These are phyloP conservation scores for Fraxinus sp. DNA, from an alignment of 305 asterid species.

Conservation along the genomic window DNA sequence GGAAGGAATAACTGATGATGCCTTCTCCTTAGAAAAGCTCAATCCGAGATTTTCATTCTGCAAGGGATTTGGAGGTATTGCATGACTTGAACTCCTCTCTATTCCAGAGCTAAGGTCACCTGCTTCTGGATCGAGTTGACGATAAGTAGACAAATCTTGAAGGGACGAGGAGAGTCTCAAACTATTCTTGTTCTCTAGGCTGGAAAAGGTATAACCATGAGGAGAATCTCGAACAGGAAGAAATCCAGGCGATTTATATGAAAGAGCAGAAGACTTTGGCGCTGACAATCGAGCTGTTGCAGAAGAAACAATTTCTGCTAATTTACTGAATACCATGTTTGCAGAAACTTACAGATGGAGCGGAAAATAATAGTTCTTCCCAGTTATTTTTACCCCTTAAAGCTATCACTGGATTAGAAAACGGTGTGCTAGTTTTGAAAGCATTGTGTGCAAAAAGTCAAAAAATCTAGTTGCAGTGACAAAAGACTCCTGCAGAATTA, in stretches of 20 bases:
- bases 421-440: not conserved
- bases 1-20: slow-evolving; percentile 35
- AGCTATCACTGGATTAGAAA: slow-evolving; percentile 18
- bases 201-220: slow-evolving; percentile 37
- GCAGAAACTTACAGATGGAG: slow-evolving; percentile 24
- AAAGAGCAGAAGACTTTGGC: slow-evolving; percentile 49
- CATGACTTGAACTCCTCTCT: slow-evolving; percentile 37
- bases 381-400: slow-evolving; percentile 16
- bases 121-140: slow-evolving; percentile 54
- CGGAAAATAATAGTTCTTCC: slow-evolving; percentile 24
- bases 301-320: slow-evolving; percentile 58
- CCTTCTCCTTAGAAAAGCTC: slow-evolving; percentile 83
- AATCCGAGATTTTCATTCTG: slow-evolving; percentile 49
- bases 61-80: slow-evolving; percentile 38
- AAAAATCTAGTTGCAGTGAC: slow-evolving; percentile 7
- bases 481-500: slow-evolving; percentile 27
- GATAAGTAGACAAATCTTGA: slow-evolving; percentile 83
- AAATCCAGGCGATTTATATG: slow-evolving; percentile 53
- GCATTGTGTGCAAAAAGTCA: slow-evolving; percentile 16
- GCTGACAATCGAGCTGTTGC: slow-evolving; percentile 46
- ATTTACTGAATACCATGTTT: slow-evolving; percentile 61
- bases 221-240: slow-evolving; percentile 54
- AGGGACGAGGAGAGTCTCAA: slow-evolving; percentile 79
- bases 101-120: slow-evolving; percentile 40
- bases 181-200: slow-evolving; percentile 47